Base-by-base conservation (phyloP, 495 filamentous ascomycete species). In the Talaromyces wortmannii region DNA sequence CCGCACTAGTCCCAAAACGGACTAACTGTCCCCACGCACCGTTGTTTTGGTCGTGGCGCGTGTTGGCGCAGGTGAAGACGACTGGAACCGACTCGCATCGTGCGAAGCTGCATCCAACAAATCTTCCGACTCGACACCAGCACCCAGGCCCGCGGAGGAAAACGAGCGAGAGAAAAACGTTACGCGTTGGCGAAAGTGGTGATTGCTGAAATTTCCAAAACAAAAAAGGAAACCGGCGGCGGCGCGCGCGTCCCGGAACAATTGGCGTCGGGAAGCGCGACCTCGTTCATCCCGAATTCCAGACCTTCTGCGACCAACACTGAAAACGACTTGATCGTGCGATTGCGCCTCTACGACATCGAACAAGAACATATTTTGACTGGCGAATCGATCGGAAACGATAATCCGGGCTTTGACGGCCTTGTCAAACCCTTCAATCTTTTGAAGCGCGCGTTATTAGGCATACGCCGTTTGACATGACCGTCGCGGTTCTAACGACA, bases 401-500 rank as follows among this genome's bases (percentile, higher is more conserved):
- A 40, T 2, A 8, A 13, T 1, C 13, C 36, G 36, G 13, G 36
- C 13, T 40, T 13, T 8, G 36, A 10, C 8, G 8, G 8, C 36
- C 36, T 13, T 2, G 36, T 13, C 36, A 40, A 40, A n/a, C n/a
- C 13, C 5, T 40, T 40, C 36, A 5, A 13, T 13, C 36, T 40
- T 40, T 13, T 40, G 15, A 48, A 48, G 45, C 23, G 23, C 23
- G 23, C 45, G 16, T 48, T 48, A 2, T 30, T 47, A 6, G 16
- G 31, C 12, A 23, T 15, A 45, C 48, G 43, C 29, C 12, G 46
- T 32, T 58, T 76, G 73, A 72, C 66, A 77, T 77, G 74, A 77
- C 70, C 71, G 66, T 64, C 70, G 67, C 70, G 64, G 68, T 75
- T 59, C 45, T 74, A 60, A 65, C 71, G 53, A 62, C 70, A 42